Base-by-base conservation (phyloP, 305 asterid genomes). In the Petunia hybrid region DNA sequence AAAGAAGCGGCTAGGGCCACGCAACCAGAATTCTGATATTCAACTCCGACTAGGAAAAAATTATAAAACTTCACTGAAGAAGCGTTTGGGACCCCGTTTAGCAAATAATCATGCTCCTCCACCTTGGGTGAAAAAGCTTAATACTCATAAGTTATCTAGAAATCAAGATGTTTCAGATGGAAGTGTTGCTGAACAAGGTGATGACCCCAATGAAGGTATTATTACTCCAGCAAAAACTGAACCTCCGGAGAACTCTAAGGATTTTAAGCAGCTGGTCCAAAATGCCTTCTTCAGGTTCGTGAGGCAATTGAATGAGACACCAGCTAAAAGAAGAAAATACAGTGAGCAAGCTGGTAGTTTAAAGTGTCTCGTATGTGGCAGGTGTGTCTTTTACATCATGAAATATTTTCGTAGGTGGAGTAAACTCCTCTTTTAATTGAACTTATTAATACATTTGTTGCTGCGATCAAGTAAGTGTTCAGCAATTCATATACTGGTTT, bases 321-420 rank as follows among this genome's bases (percentile, higher is more conserved):
- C 84, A 12, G 85, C 83, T 48, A 88, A 87, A 80, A 89, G 92
- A 77, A 87, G 81, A 81, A 89, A 84, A 61, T 87, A 81, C 87
- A 62, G 13, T 81, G 90, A 87, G 81, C 86, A 85, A 79, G 84
- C 80, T 80, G 87, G 91, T 90, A 82, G 80, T 86, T 82, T 91
- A 84, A 91, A 88, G 89, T 91, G 96, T 89, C 81, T 87, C 77
- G 89, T 88, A 45, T 89, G 94, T 69, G 90, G 92, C 90, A 91
- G 95, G 95, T 91, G 86, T 85, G 93, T 91, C 86, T 83, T 86
- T 82, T 87, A 81, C 81, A 82, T 83, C 86, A 80, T 85, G 88
- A 86, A 80, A 69, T 85, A 68, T 82, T 88, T 81, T 82, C 80
- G 61, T 84, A 75, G 84, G 78, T 77, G 91, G 89, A 82, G 85